Evolutionary conservation across 306 rosid species (phyloP).

Genomic region (Gastrolobium bilobum): DNA sequence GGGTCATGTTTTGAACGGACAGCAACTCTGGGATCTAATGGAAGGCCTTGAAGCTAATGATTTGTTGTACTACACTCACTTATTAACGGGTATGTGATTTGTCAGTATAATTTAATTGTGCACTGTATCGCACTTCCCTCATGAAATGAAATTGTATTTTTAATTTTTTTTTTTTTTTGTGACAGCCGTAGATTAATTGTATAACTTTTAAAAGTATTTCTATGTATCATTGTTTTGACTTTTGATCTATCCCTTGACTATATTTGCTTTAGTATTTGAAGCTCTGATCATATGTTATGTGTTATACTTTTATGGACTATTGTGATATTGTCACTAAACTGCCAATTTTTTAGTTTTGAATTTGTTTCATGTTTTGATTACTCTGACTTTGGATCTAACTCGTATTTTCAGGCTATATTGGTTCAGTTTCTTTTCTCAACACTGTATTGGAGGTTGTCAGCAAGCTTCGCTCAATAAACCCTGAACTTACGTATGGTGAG

Average conservation of each 20-base stretch:
- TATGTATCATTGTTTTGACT: background rate
- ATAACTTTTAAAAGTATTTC: background rate
- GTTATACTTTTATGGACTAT: conserved; percentile 20
- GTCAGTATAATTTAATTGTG: conserved; percentile 8
- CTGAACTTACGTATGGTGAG: conserved; percentile 73
- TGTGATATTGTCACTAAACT: conserved; percentile 19
- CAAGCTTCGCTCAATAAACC: conserved; percentile 80
- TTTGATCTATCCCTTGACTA: conserved; percentile 4
- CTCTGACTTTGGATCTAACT: conserved; percentile 22
- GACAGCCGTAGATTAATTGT: no score
- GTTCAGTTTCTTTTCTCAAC: conserved; percentile 85
- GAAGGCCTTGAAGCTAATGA: conserved; percentile 86
- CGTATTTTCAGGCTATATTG: conserved; percentile 78
- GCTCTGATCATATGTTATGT: conserved; percentile 4
- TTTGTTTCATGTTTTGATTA: conserved; percentile 21
- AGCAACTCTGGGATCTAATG: conserved; percentile 75
- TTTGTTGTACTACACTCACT: conserved; percentile 82
- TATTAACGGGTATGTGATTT: conserved; percentile 70
- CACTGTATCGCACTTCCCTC: background rate
- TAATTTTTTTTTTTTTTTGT: no score
- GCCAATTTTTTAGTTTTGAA: background rate
- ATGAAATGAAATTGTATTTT: background rate
- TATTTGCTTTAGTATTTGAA: background rate
- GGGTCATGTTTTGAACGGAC: conserved; percentile 91
- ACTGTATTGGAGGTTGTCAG: conserved; percentile 77